Evolutionary conservation across 2,329 filamentous ascomycete species (phyloP).

Genomic region (Atkinsonella hypoxylon): DNA sequence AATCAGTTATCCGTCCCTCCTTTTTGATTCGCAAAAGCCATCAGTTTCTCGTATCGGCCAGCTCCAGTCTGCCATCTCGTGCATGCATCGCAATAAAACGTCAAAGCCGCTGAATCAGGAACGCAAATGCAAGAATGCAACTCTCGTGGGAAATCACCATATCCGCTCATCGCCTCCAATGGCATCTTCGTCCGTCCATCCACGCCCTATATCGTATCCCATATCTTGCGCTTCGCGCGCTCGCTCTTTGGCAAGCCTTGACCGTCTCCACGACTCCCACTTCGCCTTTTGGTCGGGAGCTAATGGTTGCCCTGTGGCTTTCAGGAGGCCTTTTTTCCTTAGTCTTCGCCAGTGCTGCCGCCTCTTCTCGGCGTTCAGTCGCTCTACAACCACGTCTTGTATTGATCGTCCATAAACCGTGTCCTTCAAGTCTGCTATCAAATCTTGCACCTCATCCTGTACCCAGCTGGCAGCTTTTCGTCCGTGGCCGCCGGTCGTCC

Average conservation of each 20-base stretch:
- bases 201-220: conserved; percentile 24
- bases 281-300: conserved; percentile 29
- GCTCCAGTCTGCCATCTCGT: not conserved
- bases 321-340: conserved; percentile 31
- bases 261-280: conserved; percentile 33
- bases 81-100: not conserved
- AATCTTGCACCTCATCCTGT: conserved; percentile 33
- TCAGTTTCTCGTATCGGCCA: not conserved
- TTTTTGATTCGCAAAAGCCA: not conserved
- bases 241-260: conserved; percentile 27
- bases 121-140: not conserved
- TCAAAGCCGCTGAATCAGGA: not conserved
- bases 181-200: conserved; percentile 16
- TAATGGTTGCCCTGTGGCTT: conserved; percentile 21
- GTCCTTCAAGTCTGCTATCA: conserved; percentile 36
- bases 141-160: conserved; percentile 1
- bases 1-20: not conserved
- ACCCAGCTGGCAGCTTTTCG: conserved; percentile 25
- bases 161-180: conserved; percentile 18
- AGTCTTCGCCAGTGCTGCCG: conserved; percentile 38
- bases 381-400: conserved; percentile 28
- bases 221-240: conserved; percentile 27
- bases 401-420: conserved; percentile 32
- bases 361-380: conserved; percentile 33
- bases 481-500: conserved; percentile 41